Percentiles rank a stretch among this genome's conserved stretches.
Conservation (phyloP, 2,329 filamentous ascomycete species). For the Pleochaeta shiraiana region DNA sequence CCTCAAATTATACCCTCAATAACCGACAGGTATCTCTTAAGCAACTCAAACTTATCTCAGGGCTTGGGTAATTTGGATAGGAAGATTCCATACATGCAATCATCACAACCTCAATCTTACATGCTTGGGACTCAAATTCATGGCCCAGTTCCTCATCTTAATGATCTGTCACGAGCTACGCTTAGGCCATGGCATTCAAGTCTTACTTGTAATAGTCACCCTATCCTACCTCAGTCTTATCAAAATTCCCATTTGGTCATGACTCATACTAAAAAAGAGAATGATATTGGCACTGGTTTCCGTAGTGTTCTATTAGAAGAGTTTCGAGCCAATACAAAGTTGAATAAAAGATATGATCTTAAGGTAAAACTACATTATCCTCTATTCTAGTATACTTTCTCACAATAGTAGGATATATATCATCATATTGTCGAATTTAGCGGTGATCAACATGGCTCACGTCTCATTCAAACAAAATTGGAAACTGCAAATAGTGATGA, state of each 20-base stretch:
- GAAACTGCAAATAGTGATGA: slow-evolving; percentile 89
- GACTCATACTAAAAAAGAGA: slow-evolving; percentile 16
- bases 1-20: slow-evolving; percentile 13
- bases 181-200: slow-evolving; percentile 18
- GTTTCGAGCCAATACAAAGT: slow-evolving; percentile 54
- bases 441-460: slow-evolving; percentile 85
- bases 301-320: slow-evolving; percentile 59
- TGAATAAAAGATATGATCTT: slow-evolving; percentile 53
- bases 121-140: slow-evolving; percentile 20
- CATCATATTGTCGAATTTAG: slow-evolving; percentile 81
- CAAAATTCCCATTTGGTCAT: slow-evolving; percentile 11
- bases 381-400: background rate
- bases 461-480: slow-evolving; percentile 87
- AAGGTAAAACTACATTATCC: slow-evolving; percentile 26
- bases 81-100: slow-evolving; percentile 14
- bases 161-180: slow-evolving; percentile 20
- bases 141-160: slow-evolving; percentile 18
- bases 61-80: slow-evolving; percentile 14
- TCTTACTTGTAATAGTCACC: slow-evolving; percentile 19
- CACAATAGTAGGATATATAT: slow-evolving; percentile 46
- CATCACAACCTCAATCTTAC: slow-evolving; percentile 17
- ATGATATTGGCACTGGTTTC: slow-evolving; percentile 26
- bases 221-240: slow-evolving; percentile 16
- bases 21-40: slow-evolving; percentile 13
- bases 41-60: slow-evolving; percentile 14